Conservation (phyloP, 106 monocot genomes). For the Vanilla planifolia region DNA sequence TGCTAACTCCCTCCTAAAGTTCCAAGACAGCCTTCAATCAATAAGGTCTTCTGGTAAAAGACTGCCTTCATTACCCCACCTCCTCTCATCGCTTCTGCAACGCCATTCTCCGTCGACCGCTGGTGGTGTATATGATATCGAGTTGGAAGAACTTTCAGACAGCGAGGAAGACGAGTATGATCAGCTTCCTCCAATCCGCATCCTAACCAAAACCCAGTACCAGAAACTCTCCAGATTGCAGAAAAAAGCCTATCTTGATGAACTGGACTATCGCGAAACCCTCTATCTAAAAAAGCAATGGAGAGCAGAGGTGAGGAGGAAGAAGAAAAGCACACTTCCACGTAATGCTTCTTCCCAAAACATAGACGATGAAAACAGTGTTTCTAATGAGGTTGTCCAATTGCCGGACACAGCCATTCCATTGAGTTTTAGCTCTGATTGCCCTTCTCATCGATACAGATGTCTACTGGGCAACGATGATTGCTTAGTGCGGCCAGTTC, state of each 20-base stretch:
- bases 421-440: constrained; percentile 57
- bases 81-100: constrained; percentile 73
- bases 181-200: constrained; percentile 71
- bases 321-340: constrained; percentile 19
- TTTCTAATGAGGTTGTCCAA: constrained; percentile 36
- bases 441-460: constrained; percentile 57
- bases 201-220: constrained; percentile 67
- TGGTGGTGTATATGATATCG: constrained; percentile 22
- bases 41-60: constrained; percentile 22
- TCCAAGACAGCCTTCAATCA: constrained; percentile 47
- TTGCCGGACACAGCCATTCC: constrained; percentile 61
- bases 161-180: constrained; percentile 74
- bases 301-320: constrained; percentile 56
- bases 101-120: constrained; percentile 17
- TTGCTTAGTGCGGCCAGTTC: constrained; percentile 63
- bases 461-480: constrained; percentile 33
- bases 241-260: constrained; percentile 81
- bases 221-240: constrained; percentile 56
- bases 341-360: constrained; percentile 5
- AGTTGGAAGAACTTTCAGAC: constrained; percentile 21
- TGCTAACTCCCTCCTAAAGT: constrained; percentile 61
- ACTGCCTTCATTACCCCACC: constrained; percentile 77
- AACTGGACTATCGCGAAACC: constrained; percentile 89
- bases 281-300: constrained; percentile 81
- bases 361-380: constrained; percentile 23